Base-by-base conservation (phyloP, 2,329 filamentous ascomycete genomes). In the Cladosporium sp. region DNA sequence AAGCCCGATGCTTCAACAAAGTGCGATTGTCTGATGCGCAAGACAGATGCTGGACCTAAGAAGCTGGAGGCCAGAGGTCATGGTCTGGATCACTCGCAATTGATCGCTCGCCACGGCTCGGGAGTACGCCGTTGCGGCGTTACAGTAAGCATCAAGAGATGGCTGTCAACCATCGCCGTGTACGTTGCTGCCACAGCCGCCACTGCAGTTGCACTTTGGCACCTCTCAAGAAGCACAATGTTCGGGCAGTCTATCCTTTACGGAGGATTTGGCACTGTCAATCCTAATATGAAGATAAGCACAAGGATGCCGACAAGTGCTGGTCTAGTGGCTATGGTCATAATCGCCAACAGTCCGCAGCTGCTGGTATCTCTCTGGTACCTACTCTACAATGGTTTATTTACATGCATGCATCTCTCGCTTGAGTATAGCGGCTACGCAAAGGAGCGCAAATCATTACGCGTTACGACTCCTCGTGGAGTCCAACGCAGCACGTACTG, bases 321-420 rank as follows among this genome's bases (percentile, higher is more conserved):
- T 4, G 40, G 40, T 6, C 43, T 47, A 2, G 8, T 7, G 2
- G 4, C 6, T 1, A 34, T 53, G 9, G 61, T 68, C 0, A 60
- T 77, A 17, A 17, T 78, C 0, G 72, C 69, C 30, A 80, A 80
- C 54, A 20, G 66, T 0, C 74, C 75, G 1, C 77, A 80, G 54
- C 45, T 76, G 0, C 47, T 78, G 3, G 52, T 78, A 0, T 76
- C 73, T 0, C 58, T 74, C 19, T 42, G 73, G 1, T 78, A 79
- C 56, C 60, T 77, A 3, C 57, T 64, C 1, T 69, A 70, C 58
- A 78, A 78, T 55, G 59, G 59, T 3, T 59, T 78, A 7, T 64
- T 74, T 18, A 80, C 74, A 1, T 65, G 60, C 1, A 76, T 79
- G 62, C 64, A 75, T 0, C 56, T 73, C 0, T 71, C 69, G 0